Base-by-base conservation (phyloP, 1,284 basidiomycete species). In the Retiboletus flavoniger region DNA sequence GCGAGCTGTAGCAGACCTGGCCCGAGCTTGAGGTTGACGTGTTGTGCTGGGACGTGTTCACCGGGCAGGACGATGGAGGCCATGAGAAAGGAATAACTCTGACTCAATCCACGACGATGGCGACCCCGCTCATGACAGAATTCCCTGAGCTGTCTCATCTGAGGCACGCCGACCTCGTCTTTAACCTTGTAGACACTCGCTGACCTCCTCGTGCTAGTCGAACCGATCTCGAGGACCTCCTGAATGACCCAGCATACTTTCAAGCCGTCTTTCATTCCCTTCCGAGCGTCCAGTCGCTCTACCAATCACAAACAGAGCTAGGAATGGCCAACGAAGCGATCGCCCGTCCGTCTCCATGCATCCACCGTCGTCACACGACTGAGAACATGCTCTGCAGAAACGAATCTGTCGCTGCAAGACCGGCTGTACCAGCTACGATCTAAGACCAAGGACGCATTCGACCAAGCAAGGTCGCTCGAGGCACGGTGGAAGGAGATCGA, bases 201-300 rank as follows among this genome's bases (percentile, higher is more conserved):
- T 60, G 47, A 58, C 53, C 26, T 10, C 53, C 51, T 40, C 44
- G 47, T 39, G 31, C 67, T 36, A 93, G 91, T 60, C 83, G 89
- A 53, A 85, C 91, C 59, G 91, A 94, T 63, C 78, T 97, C n/a
- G 90, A 95, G 70, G 91, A 94, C 67, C 75, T 96, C 17, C 74
- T 96, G 21, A 78, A 80, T 17, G 91, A 95, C 64, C 87, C 87
- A 2, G 75, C 78, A 17, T 94, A 94, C 68, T 94, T 95, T 60
- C 89, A 95, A 69, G 90, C 93, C 6, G 78, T 91, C 56, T 88
- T 96, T 61, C 87, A 93, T 69, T 84, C 89, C 2, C 73, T 95
- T 9, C 76, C 84, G 2, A 78, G 80, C 42, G 91, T 95, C 39
- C 85, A 87, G 64, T 78, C 81, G 13, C 74, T 93, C 55, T 87